Evolutionary conservation across 495 filamentous ascomycete genomes (phyloP).

Genomic region (Aspergillus baeticus): DNA sequence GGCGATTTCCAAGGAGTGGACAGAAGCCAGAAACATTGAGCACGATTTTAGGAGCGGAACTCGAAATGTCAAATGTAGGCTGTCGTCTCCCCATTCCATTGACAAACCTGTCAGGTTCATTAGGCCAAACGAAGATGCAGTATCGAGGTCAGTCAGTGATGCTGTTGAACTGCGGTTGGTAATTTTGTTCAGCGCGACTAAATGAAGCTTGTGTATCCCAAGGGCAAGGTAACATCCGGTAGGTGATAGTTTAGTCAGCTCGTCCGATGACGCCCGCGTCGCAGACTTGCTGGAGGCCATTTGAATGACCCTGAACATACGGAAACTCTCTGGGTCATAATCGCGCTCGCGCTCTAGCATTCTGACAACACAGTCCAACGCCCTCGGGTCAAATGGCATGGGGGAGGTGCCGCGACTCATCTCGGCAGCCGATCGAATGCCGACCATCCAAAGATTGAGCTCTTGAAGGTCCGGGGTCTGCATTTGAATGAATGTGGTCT

Average conservation of each 20-base stretch:
- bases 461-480: slow-evolving; percentile 73
- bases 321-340: slow-evolving; percentile 67
- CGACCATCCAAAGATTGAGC: slow-evolving; percentile 70
- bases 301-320: slow-evolving; percentile 82
- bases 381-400: slow-evolving; percentile 55
- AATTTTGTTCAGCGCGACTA: slow-evolving; percentile 70
- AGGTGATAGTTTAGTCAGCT: slow-evolving; percentile 70
- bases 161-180: slow-evolving; percentile 55
- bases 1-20: slow-evolving; percentile 73
- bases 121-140: slow-evolving; percentile 63
- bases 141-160: slow-evolving; percentile 48
- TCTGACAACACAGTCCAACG: slow-evolving; percentile 62
- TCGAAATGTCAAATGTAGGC: slow-evolving; percentile 82
- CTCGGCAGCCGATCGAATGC: slow-evolving; percentile 61
- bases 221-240: slow-evolving; percentile 82
- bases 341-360: slow-evolving; percentile 67
- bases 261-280: slow-evolving; percentile 69
- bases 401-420: slow-evolving; percentile 52
- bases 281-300: slow-evolving; percentile 59
- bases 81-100: slow-evolving; percentile 73
- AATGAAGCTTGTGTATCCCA: slow-evolving; percentile 77
- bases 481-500: slow-evolving; percentile 61
- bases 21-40: slow-evolving; percentile 74
- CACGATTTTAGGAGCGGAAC: slow-evolving; percentile 63
- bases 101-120: slow-evolving; percentile 69